Evolutionary conservation across 2,329 filamentous ascomycete species (phyloP).

Genomic region (Penicillium sp.): DNA sequence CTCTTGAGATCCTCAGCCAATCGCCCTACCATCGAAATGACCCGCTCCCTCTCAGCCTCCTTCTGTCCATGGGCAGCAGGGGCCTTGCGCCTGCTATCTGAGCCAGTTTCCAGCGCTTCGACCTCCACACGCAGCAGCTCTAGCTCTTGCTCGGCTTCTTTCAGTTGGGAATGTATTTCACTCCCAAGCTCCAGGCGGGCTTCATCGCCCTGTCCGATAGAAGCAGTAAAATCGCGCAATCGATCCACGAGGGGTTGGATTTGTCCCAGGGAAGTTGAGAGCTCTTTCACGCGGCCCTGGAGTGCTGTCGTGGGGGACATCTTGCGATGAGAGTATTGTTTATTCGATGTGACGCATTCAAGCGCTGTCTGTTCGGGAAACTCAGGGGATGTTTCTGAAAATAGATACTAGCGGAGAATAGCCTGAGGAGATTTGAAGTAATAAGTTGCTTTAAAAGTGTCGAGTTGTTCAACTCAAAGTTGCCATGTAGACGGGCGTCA

Average conservation of each 20-base stretch:
- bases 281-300: constrained; percentile 50
- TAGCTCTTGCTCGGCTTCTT: constrained; percentile 78
- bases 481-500: constrained; percentile 31
- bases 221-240: constrained; percentile 61
- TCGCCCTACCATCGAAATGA: constrained; percentile 66
- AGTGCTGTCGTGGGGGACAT: constrained; percentile 46
- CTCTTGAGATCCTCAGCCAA: constrained; percentile 69
- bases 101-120: constrained; percentile 61
- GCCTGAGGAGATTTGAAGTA: background rate
- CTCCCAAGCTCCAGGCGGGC: constrained; percentile 69
- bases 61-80: constrained; percentile 48
- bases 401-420: background rate
- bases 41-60: constrained; percentile 63
- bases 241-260: constrained; percentile 57
- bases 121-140: constrained; percentile 78
- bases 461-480: constrained; percentile 24
- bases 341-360: background rate
- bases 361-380: background rate
- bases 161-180: constrained; percentile 77
- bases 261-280: constrained; percentile 55
- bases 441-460: background rate
- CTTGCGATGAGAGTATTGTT: constrained; percentile 9
- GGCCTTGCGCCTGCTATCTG: constrained; percentile 32
- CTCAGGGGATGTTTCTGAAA: too few species aligned
- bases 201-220: constrained; percentile 63